Conservation (phyloP, 768 basidiomycete species). For the Suillus sp. region DNA sequence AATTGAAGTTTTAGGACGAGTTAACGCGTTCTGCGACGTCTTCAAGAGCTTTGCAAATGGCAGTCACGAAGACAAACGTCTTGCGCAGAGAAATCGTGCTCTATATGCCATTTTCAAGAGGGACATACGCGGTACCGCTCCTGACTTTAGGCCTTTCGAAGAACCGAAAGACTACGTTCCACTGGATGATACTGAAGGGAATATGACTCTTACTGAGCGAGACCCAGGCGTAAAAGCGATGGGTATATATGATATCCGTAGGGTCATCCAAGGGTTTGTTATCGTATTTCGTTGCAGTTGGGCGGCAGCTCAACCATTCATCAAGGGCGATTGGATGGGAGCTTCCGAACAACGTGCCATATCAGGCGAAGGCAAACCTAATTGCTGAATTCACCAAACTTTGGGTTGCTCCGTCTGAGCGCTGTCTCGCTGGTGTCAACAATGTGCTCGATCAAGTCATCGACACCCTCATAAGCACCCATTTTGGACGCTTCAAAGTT, state of each 20-base stretch:
- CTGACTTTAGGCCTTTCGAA: slow-evolving; percentile 36
- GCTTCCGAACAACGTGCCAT: slow-evolving; percentile 37
- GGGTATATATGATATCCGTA: slow-evolving; percentile 34
- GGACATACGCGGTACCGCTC: slow-evolving; percentile 37
- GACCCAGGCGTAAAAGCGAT: slow-evolving; percentile 16
- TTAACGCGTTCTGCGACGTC: slow-evolving; percentile 37
- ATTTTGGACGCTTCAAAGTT: slow-evolving; percentile 44
- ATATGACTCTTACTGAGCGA: slow-evolving; percentile 17
- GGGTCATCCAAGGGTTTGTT: slow-evolving; percentile 35
- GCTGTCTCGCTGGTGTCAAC: slow-evolving; percentile 37
- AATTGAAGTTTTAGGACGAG: slow-evolving; percentile 37
- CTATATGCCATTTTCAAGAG: slow-evolving; percentile 33
- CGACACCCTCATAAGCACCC: slow-evolving; percentile 28
- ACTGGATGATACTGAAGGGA: slow-evolving; percentile 20
- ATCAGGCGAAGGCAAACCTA: slow-evolving; percentile 32
- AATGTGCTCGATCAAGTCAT: slow-evolving; percentile 36
- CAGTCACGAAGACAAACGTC: slow-evolving; percentile 20
- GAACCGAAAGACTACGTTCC: not conserved
- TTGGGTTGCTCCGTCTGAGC: slow-evolving; percentile 33
- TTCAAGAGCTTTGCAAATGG: slow-evolving; percentile 34
- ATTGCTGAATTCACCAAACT: slow-evolving; percentile 30
- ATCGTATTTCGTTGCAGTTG: slow-evolving; percentile 2
- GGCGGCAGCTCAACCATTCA: not conserved
- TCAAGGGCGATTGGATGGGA: slow-evolving; percentile 39
- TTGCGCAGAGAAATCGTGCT: slow-evolving; percentile 36